Conservation (phyloP, 768 basidiomycete genomes). For the Termitomyces sp. region DNA sequence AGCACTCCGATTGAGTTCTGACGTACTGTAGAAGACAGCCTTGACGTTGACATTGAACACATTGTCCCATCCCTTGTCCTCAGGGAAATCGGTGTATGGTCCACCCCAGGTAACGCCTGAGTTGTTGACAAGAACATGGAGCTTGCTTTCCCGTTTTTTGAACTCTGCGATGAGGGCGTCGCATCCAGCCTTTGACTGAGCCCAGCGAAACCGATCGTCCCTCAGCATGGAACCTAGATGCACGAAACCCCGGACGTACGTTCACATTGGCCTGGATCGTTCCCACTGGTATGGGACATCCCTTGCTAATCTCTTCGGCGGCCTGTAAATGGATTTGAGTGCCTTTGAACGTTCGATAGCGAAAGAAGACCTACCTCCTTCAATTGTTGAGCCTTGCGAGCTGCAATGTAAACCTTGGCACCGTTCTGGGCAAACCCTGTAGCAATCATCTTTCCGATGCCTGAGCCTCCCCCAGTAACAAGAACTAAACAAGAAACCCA, state of each 20-base stretch:
- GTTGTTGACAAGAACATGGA: constrained; percentile 84
- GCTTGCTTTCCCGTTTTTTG: constrained; percentile 60
- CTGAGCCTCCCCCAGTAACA: constrained; percentile 80
- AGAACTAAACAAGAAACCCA: constrained; percentile 42
- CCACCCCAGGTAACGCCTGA: constrained; percentile 80
- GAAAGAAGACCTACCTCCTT: constrained; percentile 48
- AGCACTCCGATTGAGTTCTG: neutral
- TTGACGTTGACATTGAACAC: constrained; percentile 83
- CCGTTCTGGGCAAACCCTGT: constrained; percentile 80
- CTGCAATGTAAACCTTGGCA: constrained; percentile 85
- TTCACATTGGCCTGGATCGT: constrained; percentile 73
- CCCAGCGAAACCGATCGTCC: neutral
- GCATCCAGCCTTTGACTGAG: constrained; percentile 72
- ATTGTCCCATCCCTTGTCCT: constrained; percentile 83
- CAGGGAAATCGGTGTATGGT: constrained; percentile 63
- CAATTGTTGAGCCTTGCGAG: constrained; percentile 74
- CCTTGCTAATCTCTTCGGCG: constrained; percentile 53
- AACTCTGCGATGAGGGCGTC: constrained; percentile 65
- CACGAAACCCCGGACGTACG: constrained; percentile 40
- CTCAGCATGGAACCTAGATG: neutral
- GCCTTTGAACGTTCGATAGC: neutral
- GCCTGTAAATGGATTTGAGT: constrained; percentile 26
- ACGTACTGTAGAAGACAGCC: constrained; percentile 74
- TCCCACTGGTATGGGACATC: constrained; percentile 54
- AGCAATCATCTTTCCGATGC: constrained; percentile 84